Conservation (phyloP, 2,329 filamentous ascomycete species). For the Epichloe scottii region DNA sequence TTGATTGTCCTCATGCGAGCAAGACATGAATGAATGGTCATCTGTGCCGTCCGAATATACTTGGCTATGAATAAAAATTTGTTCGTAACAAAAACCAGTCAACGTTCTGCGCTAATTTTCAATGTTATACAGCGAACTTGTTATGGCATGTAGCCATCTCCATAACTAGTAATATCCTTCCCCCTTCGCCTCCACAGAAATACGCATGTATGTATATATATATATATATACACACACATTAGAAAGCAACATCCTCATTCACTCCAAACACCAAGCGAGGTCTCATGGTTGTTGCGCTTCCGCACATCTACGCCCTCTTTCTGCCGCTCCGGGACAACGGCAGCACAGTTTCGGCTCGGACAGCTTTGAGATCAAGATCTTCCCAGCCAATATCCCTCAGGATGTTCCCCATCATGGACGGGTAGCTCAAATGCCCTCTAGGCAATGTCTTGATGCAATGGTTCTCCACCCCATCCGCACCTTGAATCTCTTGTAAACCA, state of each 20-base stretch:
- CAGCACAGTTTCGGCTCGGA: conserved; percentile 13
- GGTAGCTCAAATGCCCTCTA: conserved; percentile 58
- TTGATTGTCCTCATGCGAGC: not conserved
- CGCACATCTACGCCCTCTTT: not conserved
- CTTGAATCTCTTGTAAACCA: conserved; percentile 62
- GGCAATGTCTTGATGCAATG: conserved; percentile 53
- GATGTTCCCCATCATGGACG: conserved; percentile 53
- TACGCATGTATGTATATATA: not conserved
- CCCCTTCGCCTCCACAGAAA: not conserved
- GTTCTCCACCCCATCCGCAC: conserved; percentile 55
- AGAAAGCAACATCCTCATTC: not conserved
- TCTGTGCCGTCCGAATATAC: not conserved
- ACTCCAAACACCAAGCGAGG: not conserved
- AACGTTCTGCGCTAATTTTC: not conserved
- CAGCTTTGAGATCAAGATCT: conserved; percentile 35
- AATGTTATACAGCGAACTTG: not conserved
- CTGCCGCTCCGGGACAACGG: conserved; percentile 2
- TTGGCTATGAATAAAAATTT: not conserved
- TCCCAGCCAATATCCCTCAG: conserved; percentile 58
- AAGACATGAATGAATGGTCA: not conserved
- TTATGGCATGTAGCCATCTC: not conserved
- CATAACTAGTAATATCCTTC: not conserved
- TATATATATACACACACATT: not conserved
- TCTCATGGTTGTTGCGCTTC: not conserved
- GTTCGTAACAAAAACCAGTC: not conserved